Percentiles rank a stretch among this genome's conserved stretches.
These are phyloP conservation scores for Intubia oerlemansii DNA, from an alignment of 2,329 filamentous ascomycete genomes.

Conservation along the genomic window DNA sequence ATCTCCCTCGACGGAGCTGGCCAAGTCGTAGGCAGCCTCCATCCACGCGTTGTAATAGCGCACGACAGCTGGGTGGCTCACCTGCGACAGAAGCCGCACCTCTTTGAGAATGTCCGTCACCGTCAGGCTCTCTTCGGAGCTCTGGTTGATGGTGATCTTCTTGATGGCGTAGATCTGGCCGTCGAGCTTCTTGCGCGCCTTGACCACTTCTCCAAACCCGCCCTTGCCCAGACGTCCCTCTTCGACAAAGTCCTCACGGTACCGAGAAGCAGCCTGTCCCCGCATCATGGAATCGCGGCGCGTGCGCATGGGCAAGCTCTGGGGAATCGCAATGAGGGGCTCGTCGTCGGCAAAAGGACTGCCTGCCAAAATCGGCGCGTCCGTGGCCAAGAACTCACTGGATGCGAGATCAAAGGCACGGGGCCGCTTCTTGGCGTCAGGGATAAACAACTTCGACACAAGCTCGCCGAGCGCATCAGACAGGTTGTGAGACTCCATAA, in stretches of 20 bases:
- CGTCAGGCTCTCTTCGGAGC: conserved; percentile 56
- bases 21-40: conserved; percentile 40
- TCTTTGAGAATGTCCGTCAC: conserved; percentile 72
- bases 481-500: conserved; percentile 50
- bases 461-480: conserved; percentile 63
- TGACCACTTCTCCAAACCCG: conserved; percentile 90
- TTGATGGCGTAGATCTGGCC: conserved; percentile 91
- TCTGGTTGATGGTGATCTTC: conserved; percentile 79
- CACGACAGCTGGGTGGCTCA: conserved; percentile 73
- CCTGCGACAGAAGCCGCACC: conserved; percentile 71
- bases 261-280: conserved; percentile 43
- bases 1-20: conserved; percentile 36
- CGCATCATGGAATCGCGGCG: conserved; percentile 41
- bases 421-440: conserved; percentile 64
- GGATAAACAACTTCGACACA: conserved; percentile 63
- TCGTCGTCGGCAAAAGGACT: conserved; percentile 19
- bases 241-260: conserved; percentile 76
- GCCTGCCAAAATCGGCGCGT: conserved; percentile 34
- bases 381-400: conserved; percentile 44
- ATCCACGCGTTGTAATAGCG: conserved; percentile 94
- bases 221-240: conserved; percentile 77
- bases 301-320: conserved; percentile 22
- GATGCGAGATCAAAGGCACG: conserved; percentile 55
- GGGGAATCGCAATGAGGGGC: conserved; percentile 20
- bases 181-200: conserved; percentile 84